Evolutionary conservation across 2,329 filamentous ascomycete genomes (phyloP).

Genomic region (Mycosphaerella arachidis): DNA sequence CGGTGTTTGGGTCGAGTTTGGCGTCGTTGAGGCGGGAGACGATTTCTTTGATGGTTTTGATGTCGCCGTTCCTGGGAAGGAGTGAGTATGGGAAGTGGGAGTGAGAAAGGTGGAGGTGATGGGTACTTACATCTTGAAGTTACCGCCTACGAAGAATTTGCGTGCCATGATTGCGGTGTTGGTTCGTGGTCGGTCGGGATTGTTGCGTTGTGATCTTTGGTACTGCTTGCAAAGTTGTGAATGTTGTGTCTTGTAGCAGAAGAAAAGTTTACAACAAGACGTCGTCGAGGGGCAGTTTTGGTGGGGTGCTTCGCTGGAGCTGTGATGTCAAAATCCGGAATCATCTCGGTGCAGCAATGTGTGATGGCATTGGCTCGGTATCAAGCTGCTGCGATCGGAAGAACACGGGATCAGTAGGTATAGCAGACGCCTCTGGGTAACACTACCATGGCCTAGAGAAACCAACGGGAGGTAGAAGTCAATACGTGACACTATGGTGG

Average conservation of each 20-base stretch:
- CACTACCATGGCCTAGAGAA: not conserved
- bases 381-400: not conserved
- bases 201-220: not conserved
- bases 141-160: constrained; percentile 48
- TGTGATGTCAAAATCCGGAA: not conserved
- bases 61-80: constrained; percentile 76
- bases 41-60: constrained; percentile 86
- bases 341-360: not conserved
- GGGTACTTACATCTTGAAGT: constrained; percentile 90
- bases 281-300: not conserved
- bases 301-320: not conserved
- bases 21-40: constrained; percentile 84
- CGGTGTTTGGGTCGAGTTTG: constrained; percentile 71
- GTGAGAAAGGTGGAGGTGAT: constrained; percentile 14
- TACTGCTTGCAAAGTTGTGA: not conserved
- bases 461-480: not conserved
- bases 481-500: not conserved
- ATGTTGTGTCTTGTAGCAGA: not conserved
- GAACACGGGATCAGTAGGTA: not conserved
- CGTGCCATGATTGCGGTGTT: constrained; percentile 36
- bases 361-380: not conserved
- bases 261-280: not conserved
- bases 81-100: constrained; percentile 3
- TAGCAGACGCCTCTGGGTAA: not conserved
- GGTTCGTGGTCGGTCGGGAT: not conserved